Evolutionary conservation across 1,284 basidiomycete genomes (phyloP).

Genomic region (Irpex sp.): DNA sequence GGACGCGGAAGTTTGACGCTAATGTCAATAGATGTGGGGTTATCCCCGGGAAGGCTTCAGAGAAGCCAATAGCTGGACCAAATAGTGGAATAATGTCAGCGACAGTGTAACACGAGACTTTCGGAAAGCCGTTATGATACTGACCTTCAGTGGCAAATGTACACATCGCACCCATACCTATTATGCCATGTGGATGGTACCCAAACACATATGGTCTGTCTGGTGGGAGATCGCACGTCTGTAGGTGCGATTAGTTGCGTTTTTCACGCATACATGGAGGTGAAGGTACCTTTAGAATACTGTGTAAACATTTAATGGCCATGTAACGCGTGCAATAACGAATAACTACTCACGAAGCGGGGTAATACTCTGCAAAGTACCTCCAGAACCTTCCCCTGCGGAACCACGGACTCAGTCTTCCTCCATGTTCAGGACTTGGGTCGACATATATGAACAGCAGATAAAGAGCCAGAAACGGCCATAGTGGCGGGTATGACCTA

Average conservation of each 20-base stretch:
- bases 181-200: conserved; percentile 95
- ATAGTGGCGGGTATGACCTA: conserved; percentile 87
- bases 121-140: not conserved
- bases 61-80: conserved; percentile 86
- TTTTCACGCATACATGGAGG: not conserved
- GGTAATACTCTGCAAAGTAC: conserved; percentile 92
- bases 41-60: conserved; percentile 86
- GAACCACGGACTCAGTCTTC: conserved; percentile 76
- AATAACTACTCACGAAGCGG: conserved; percentile 67
- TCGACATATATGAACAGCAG: conserved; percentile 83
- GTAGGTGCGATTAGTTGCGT: not conserved
- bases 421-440: conserved; percentile 75
- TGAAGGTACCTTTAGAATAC: conserved; percentile 53
- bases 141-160: conserved; percentile 92
- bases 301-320: conserved; percentile 24
- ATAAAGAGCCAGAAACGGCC: conserved; percentile 86
- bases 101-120: conserved; percentile 7
- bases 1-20: conserved; percentile 86
- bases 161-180: conserved; percentile 91
- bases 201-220: conserved; percentile 95
- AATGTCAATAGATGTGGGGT: conserved; percentile 92
- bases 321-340: not conserved
- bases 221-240: conserved; percentile 87
- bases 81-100: not conserved
- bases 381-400: conserved; percentile 72